Conservation (phyloP, 2,329 filamentous ascomycete species). For the Graphiopsis chlorocephala region DNA sequence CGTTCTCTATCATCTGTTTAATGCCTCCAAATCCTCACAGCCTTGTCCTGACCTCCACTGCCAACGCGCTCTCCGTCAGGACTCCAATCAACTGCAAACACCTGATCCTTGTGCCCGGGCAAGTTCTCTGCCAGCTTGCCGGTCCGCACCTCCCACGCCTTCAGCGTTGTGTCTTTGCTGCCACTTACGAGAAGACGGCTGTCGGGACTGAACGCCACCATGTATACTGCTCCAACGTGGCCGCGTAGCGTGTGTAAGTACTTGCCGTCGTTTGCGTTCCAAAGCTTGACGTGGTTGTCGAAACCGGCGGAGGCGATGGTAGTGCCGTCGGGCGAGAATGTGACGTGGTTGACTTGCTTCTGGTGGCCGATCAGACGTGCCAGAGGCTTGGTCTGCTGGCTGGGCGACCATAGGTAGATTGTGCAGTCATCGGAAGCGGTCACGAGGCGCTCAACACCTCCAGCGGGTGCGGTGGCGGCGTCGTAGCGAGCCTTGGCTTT, state of each 20-base stretch:
- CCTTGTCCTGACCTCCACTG: conserved; percentile 90
- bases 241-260: conserved; percentile 87
- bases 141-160: conserved; percentile 88
- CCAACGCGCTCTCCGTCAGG: conserved; percentile 84
- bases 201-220: conserved; percentile 88
- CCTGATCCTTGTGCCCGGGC: conserved; percentile 87
- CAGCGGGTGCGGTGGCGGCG: conserved; percentile 64
- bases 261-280: conserved; percentile 71
- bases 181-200: conserved; percentile 83
- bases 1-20: conserved; percentile 33
- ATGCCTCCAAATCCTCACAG: conserved; percentile 63
- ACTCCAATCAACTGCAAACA: conserved; percentile 94
- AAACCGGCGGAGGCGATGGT: conserved; percentile 86
- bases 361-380: conserved; percentile 90
- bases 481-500: conserved; percentile 82
- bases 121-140: conserved; percentile 80
- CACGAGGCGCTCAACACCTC: conserved; percentile 75
- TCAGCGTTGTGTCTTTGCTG: conserved; percentile 89
- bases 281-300: conserved; percentile 93
- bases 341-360: conserved; percentile 94
- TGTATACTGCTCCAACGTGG: conserved; percentile 88
- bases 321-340: conserved; percentile 84
- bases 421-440: conserved; percentile 95
- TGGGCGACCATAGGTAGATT: conserved; percentile 91
- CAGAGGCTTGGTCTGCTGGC: conserved; percentile 74